A percentile compares a stretch with the other conserved stretches of the same genome.
Evolutionary conservation across 495 filamentous ascomycete species (phyloP).

Genomic region (Hypoxylon crocopeplum): DNA sequence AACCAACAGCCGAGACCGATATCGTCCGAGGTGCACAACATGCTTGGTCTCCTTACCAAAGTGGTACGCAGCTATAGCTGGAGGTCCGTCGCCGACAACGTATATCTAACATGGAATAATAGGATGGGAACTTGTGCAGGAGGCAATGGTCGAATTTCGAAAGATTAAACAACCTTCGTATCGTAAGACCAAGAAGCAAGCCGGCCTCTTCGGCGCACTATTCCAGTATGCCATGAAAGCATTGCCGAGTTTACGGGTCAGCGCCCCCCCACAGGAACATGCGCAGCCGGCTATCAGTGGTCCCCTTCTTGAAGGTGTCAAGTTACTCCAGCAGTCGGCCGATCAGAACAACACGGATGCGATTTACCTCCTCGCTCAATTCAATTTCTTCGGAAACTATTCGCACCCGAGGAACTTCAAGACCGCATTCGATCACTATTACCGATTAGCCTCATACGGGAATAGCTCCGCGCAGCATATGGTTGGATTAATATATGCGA

Average conservation of each 20-base stretch:
- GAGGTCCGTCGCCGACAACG: constrained; percentile 4
- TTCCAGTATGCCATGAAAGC: constrained; percentile 48
- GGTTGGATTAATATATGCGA: constrained; percentile 96
- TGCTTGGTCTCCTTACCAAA: constrained; percentile 41
- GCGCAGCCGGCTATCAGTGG: constrained; percentile 39
- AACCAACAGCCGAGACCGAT: constrained; percentile 41
- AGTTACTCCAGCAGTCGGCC: constrained; percentile 77
- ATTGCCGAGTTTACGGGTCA: constrained; percentile 51
- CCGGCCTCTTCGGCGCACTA: constrained; percentile 47
- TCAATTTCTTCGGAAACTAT: constrained; percentile 97
- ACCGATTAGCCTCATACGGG: constrained; percentile 76
- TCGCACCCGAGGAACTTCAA: constrained; percentile 84
- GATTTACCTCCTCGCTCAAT: constrained; percentile 86
- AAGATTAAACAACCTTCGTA: constrained; percentile 49
- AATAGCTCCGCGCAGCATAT: constrained; percentile 94
- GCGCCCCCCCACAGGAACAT: constrained; percentile 46
- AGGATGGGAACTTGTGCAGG: constrained; percentile 55
- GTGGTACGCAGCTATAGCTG: constrained; percentile 27
- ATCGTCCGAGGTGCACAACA: constrained; percentile 29
- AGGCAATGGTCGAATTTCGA: constrained; percentile 50
- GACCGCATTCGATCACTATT: constrained; percentile 82
- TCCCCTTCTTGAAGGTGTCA: constrained; percentile 66
- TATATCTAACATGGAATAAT: constrained; percentile 15
- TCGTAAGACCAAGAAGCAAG: constrained; percentile 45
- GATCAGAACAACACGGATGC: constrained; percentile 82